Conservation (phyloP, 768 basidiomycete species). For the Ramaria sp. region DNA sequence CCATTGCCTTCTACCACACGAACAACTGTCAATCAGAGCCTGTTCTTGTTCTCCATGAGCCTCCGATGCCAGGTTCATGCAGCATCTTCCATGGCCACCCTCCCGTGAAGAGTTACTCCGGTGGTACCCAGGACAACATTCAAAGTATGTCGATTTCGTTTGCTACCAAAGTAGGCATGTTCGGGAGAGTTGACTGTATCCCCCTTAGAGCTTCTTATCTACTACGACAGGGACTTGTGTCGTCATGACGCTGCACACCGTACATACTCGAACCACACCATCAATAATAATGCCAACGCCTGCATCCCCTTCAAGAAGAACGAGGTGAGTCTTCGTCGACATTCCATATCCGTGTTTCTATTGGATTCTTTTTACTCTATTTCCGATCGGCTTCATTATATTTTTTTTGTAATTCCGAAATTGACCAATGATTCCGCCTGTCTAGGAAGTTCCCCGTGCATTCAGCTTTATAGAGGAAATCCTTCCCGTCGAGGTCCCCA, state of each 20-base stretch:
- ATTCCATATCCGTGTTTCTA: too few relatives aligned
- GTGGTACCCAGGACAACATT: background rate
- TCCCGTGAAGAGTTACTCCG: background rate
- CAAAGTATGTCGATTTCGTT: background rate
- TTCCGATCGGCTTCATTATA: background rate
- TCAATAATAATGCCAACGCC: background rate
- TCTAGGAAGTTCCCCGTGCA: background rate
- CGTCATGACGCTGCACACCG: background rate
- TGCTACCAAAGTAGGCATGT: background rate
- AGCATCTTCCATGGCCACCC: background rate
- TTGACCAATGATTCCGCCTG: background rate
- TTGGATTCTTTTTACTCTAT: background rate
- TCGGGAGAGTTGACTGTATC: background rate
- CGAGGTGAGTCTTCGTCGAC: background rate
- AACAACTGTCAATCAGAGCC: background rate
- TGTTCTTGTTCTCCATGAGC: background rate
- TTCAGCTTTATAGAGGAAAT: background rate
- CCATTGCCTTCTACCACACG: background rate
- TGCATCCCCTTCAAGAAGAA: background rate
- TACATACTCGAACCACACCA: background rate
- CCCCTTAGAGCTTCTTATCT: background rate
- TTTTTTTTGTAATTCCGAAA: background rate
- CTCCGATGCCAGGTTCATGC: background rate
- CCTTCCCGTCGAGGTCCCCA: background rate
- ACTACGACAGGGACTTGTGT: background rate